Evolutionary conservation across 2,329 filamentous ascomycete species (phyloP), one percentile per base, ranked within the genome.

Genomic region (Exophiala phaeomuriformis): DNA sequence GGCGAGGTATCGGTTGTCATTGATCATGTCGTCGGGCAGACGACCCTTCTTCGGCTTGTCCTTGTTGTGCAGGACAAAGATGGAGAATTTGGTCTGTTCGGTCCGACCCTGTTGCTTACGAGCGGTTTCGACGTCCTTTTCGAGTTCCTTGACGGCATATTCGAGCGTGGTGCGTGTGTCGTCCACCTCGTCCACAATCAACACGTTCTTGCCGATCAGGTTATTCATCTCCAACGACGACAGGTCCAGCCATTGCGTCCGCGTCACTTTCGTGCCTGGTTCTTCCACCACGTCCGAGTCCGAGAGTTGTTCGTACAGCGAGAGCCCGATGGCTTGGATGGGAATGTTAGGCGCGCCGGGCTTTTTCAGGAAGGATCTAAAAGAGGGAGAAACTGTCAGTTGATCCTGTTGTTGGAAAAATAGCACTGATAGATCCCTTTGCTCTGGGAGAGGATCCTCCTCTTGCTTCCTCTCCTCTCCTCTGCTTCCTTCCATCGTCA

Each of bases 1-100:
- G 27, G 93, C 93, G 62, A 86, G 72, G 73, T 98, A 98, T 64
- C 85, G 79, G 51, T 83, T 73, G 39, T 78, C 73, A 60, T 60
- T 58, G 43, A 91, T 77, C 80, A 97, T 89, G 36, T 89, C 83
- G 19, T 81, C 66, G 7, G 93, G 90, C 52, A 98, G 77, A 19
- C 73, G 74, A 50, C 93, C 93, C 79, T 96, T 95, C 84, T 98
- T 98, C 51, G 75, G 61, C 81, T 98, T 97, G 73, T 96, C 83
- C 82, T 98, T 98, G 80, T 98, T 98, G 84, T 98, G 93, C 66
- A 98, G 78, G 53, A 98, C 93, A 71, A 98, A 98, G 67, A 98
- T 87, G 69, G 82, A 86, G 68, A 98, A 97, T 64, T 88, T 82
- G 0, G 93, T 96, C 78, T 84, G 84, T 55, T 74, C 77, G 57